Base-by-base conservation (phyloP, 2,329 filamentous ascomycete genomes). In the Pestalotiopsis fici region DNA sequence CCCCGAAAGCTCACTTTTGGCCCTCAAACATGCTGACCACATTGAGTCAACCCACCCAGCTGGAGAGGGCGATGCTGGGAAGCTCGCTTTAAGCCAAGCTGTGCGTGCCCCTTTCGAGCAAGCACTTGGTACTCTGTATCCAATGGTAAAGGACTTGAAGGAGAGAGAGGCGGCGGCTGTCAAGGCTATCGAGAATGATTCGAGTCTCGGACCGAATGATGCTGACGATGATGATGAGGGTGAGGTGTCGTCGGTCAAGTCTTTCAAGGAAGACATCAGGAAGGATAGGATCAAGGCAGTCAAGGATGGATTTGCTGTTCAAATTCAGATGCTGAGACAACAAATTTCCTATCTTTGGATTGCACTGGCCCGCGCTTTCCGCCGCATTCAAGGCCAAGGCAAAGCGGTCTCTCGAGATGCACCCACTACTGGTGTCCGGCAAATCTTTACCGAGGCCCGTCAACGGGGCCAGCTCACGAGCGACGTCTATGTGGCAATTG, bases 271-370 rank as follows among this genome's bases (percentile, higher is more conserved):
- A 62, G 89, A 88, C 69, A 85, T 87, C 15, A 90, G 88, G 65
- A 90, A 95, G 72, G 85, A 90, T 64, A 88, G 91, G 71, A 85
- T 89, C 59, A 83, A 86, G 64, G 85, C 86, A 18, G 85, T 91
- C 25, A 85, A 88, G 74, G 87, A 92, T 68, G 90, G 90, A 12
- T 92, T 93, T 75, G 87, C 89, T 7, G 87, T 87, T 4, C 93
- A 97, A 75, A 89, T 91, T 39, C 90, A 91, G 31, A 84, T 92
- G 18, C 86, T 98, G 25, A 95, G 92, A 55, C 91, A 92, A 73
- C 95, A 93, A 1, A 91, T 99, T 66, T 97, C 96, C 0, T 95
- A 94, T 74, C 91, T 94, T 4, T 99, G 96, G 96, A 97, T 98
- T 75, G 94, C 94, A 18, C 85, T 98, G 68, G 97, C 97, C 81